phyloP scores from a whole-genome alignment of 2,329 filamentous ascomycete genomes.

The Lasiodiplodia sp. region DNA sequence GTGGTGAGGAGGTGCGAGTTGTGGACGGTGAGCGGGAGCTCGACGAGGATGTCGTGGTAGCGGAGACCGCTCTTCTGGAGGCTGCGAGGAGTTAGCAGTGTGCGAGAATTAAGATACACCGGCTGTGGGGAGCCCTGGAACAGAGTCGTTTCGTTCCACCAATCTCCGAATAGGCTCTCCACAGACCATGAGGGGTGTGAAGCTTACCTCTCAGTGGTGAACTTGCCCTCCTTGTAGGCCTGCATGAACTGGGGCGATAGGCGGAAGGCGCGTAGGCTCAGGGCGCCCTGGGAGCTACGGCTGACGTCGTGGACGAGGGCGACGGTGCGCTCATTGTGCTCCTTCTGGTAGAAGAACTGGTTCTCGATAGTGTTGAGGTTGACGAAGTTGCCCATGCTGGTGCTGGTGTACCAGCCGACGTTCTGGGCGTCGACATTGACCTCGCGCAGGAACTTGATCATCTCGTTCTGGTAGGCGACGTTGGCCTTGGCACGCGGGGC shows the following conservation, averaged over 20 bases:
- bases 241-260: slow-evolving; percentile 87
- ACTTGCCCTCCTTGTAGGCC: slow-evolving; percentile 96
- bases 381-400: slow-evolving; percentile 98
- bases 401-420: slow-evolving; percentile 98
- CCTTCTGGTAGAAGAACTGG: slow-evolving; percentile 96
- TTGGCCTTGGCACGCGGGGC: slow-evolving; percentile 92
- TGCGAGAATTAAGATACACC: neutral
- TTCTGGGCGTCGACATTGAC: slow-evolving; percentile 99
- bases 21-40: slow-evolving; percentile 88
- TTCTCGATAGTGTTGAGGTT: slow-evolving; percentile 97
- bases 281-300: slow-evolving; percentile 88
- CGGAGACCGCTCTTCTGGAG: slow-evolving; percentile 93
- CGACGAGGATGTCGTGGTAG: slow-evolving; percentile 91
- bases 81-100: slow-evolving; percentile 55
- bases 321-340: slow-evolving; percentile 83
- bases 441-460: slow-evolving; percentile 95
- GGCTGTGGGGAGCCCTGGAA: neutral
- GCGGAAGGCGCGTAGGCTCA: slow-evolving; percentile 90
- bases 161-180: too few relatives aligned
- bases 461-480: slow-evolving; percentile 87
- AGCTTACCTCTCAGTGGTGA: slow-evolving; percentile 89
- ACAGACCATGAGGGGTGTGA: neutral
- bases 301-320: slow-evolving; percentile 95
- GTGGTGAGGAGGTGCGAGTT: slow-evolving; percentile 97
- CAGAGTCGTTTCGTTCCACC: neutral